phyloP scores from a whole-genome alignment of 352 stramenopile genomes.

The Phytophthora pistaciae region DNA sequence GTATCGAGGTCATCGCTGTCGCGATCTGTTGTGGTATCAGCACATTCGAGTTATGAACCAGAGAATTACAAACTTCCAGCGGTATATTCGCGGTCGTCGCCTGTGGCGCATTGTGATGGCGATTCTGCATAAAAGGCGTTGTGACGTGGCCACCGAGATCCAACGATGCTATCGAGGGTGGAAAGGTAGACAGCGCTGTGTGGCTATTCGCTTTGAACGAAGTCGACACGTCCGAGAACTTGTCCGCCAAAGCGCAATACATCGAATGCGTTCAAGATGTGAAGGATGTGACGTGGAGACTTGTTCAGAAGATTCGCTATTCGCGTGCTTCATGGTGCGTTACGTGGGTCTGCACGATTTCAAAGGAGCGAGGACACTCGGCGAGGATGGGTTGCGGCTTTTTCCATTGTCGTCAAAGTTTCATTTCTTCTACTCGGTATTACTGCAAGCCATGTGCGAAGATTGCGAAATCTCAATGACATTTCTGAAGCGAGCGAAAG shows the following conservation, averaged over 20 bases:
- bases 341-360: conserved; percentile 64
- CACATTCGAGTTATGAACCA: conserved; percentile 40
- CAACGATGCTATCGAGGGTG: conserved; percentile 54
- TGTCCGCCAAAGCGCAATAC: conserved; percentile 21
- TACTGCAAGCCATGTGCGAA: conserved; percentile 55
- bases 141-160: conserved; percentile 37
- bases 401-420: conserved; percentile 53
- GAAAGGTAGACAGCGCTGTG: conserved; percentile 35
- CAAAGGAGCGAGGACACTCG: conserved; percentile 40
- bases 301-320: conserved; percentile 52
- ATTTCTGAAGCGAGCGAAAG: conserved; percentile 35
- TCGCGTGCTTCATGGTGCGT: conserved; percentile 59
- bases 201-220: conserved; percentile 47
- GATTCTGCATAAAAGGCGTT: conserved; percentile 40
- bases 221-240: conserved; percentile 47
- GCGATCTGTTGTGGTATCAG: conserved; percentile 34
- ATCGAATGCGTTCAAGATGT: conserved; percentile 35
- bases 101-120: conserved; percentile 56
- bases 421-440: conserved; percentile 48
- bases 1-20: conserved; percentile 47
- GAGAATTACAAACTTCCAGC: conserved; percentile 52
- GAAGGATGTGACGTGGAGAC: conserved; percentile 32
- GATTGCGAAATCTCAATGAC: conserved; percentile 48
- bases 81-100: conserved; percentile 47
- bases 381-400: conserved; percentile 44